Base-by-base conservation (phyloP, 805 yeast species). In the Monosporozyma servazzii region DNA sequence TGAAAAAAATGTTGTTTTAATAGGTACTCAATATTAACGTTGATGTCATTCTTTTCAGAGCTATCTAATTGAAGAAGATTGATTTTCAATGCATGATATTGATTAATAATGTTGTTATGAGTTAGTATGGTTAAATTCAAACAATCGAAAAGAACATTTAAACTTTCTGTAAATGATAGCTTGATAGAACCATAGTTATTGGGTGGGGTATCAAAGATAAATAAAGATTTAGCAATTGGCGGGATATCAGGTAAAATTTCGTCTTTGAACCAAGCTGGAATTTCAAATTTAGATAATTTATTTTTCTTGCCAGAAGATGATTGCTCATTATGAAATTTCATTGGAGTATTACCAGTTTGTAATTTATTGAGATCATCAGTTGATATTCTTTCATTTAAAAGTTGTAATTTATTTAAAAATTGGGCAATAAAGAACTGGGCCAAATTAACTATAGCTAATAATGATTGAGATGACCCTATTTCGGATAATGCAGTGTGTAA, bases 161-260 rank as follows among this genome's bases (percentile, higher is more conserved):
- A 10, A 39, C 48, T 56, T 30, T 44, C 40, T 3, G 29, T n/a
- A 17, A 54, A 40, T 49, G 48, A 41, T 13, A 41, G 5, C 5
- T 46, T 51, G 31, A 40, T 51, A 3, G 56, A 48, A 20, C 50
- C 56, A 27, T 37, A 39, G 23, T 48, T 49, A 7, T 43, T 15
- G 27, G 48, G 53, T 8, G 37, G 37, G 23, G 54, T 48, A 27
- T 57, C 59, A 48, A 61, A 65, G n/a, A 58, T 54, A 44, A 66
- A 65, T 30, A 58, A 47, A 7, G 68, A 61, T 54, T 59, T 63
- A 17, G 69, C 54, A n/a, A 64, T 60, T 30, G 70, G 69, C 15
- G 70, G 66, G 8, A 60, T 59, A 11, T 55, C 46, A 15, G 67
- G 65, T 44, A 61, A 31, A 8, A 65, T 51, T 17, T 50, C 49